Evolutionary conservation across 1,139 yeast genomes (phyloP).

Genomic region (Debaryomyces fabryi): DNA sequence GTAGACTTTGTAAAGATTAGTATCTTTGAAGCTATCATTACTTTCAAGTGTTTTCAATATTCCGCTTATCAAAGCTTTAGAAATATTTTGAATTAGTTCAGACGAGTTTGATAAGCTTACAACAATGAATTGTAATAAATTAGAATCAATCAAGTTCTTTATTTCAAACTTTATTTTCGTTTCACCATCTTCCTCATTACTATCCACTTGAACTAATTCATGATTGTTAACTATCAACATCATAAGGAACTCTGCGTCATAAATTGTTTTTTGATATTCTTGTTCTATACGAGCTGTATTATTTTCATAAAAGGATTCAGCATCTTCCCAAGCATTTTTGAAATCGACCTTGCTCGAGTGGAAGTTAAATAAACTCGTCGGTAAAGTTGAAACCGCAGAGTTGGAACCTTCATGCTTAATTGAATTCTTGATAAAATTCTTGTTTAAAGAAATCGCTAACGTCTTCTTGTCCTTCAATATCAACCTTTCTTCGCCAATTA

Average conservation of each 20-base stretch:
- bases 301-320: conserved; percentile 27
- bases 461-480: conserved; percentile 44
- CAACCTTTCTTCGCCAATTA: conserved; percentile 47
- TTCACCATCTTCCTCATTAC: conserved; percentile 20
- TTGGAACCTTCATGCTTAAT: conserved; percentile 25
- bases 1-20: conserved; percentile 56
- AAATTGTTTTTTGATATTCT: conserved; percentile 30
- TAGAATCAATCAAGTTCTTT: conserved; percentile 59
- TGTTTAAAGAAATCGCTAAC: conserved; percentile 59
- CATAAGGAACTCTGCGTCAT: conserved; percentile 65
- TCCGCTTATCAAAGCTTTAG: conserved; percentile 45
- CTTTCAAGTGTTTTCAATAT: conserved; percentile 39
- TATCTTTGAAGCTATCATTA: conserved; percentile 55
- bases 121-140: conserved; percentile 59
- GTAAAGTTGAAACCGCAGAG: conserved; percentile 3
- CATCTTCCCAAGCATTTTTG: conserved; percentile 18
- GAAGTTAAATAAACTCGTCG: conserved; percentile 2
- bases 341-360: conserved; percentile 1
- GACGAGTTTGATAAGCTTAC: conserved; percentile 41
- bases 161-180: conserved; percentile 46
- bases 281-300: conserved; percentile 18
- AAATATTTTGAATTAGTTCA: conserved; percentile 20
- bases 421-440: conserved; percentile 52
- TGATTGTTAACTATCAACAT: conserved; percentile 61
- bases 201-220: conserved; percentile 50